Evolutionary conservation across 805 yeast genomes (phyloP), one percentile per base, ranked within the genome.

Genomic region (Metschnikowia sp.): DNA sequence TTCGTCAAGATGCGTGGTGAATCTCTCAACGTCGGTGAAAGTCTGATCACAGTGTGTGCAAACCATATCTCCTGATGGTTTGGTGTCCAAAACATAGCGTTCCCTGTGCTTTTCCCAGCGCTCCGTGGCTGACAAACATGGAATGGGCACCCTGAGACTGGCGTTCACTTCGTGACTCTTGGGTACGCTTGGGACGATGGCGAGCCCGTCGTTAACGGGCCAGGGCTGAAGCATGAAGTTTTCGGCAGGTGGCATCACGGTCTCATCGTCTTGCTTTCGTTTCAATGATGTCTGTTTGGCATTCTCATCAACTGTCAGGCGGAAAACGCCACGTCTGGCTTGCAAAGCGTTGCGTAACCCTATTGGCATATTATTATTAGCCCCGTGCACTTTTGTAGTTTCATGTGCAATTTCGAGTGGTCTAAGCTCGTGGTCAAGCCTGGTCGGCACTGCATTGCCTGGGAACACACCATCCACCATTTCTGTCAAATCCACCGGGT

Each of bases 21-120:
- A 55, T 19, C 32, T 39, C 9, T 47, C 48, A 13, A 51, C 52
- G 40, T 40, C 46, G 19, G 30, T 39, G 29, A 51, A 54, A 18
- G 39, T 31, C 18, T 42, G 42, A 40, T 41, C 44, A 35, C 58
- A 54, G 41, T 54, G 58, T 2, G 47, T 39, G 40, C 58, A 54
- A 4, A 36, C 18, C 47, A 45, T 42, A 19, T 37, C 49, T 26
- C 45, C 51, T n/a, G 32, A 41, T 8, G 41, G 48, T 34, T 36
- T 36, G 32, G 39, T 45, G 33, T 33, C 40, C 22, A 37, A 10
- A n/a, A 8, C 31, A 38, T 40, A 41, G 19, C 37, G 33, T 31
- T 36, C 36, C n/a, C 41, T 34, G 19, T 42, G 50, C 18, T 39
- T 39, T 8, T 30, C 30, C 54, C 51, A 48, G 30, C 51, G 28